Evolutionary conservation across 192 early-diverging fungal species (phyloP).

Genomic region (Coemansia sp.): DNA sequence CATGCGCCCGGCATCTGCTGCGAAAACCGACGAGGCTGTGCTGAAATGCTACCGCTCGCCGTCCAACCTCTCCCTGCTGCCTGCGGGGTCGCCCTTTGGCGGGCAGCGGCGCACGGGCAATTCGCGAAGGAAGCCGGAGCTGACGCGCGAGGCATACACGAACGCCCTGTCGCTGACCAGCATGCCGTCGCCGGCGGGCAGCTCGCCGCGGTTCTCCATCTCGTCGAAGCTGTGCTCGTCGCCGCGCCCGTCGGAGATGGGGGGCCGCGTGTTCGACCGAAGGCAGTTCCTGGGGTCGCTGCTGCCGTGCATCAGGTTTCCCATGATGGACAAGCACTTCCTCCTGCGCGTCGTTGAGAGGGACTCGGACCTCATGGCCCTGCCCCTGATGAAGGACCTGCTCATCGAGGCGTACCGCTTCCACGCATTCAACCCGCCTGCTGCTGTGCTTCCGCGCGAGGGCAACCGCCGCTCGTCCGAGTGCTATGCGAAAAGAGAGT

Average conservation of each 20-base stretch:
- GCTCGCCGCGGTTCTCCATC: conserved; percentile 21
- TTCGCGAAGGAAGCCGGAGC: conserved; percentile 29
- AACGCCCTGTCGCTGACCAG: conserved; percentile 2
- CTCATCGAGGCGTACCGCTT: conserved; percentile 54
- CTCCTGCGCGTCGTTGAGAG: conserved; percentile 45
- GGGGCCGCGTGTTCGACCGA: conserved; percentile 29
- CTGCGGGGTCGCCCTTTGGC: conserved; percentile 25
- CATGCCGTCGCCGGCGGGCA: background rate
- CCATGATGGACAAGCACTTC: conserved; percentile 48
- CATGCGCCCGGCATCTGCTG: background rate
- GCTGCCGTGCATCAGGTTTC: conserved; percentile 45
- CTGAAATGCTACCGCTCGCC: conserved; percentile 49
- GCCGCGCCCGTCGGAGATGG: background rate
- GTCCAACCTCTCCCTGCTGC: conserved; percentile 35
- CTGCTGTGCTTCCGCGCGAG: background rate
- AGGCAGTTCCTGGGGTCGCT: conserved; percentile 30
- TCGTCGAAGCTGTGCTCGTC: conserved; percentile 19
- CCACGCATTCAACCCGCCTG: conserved; percentile 45
- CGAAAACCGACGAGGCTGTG: conserved; percentile 29
- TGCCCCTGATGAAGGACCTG: conserved; percentile 50
- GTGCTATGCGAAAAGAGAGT: conserved; percentile 33
- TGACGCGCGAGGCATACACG: conserved; percentile 43
- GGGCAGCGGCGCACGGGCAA: background rate
- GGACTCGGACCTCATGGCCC: conserved; percentile 41
- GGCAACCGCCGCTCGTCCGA: conserved; percentile 19